These are phyloP conservation scores for Lichtheimia ramosa DNA, from an alignment of 371 early-diverging fungal genomes.

Conservation along the genomic window DNA sequence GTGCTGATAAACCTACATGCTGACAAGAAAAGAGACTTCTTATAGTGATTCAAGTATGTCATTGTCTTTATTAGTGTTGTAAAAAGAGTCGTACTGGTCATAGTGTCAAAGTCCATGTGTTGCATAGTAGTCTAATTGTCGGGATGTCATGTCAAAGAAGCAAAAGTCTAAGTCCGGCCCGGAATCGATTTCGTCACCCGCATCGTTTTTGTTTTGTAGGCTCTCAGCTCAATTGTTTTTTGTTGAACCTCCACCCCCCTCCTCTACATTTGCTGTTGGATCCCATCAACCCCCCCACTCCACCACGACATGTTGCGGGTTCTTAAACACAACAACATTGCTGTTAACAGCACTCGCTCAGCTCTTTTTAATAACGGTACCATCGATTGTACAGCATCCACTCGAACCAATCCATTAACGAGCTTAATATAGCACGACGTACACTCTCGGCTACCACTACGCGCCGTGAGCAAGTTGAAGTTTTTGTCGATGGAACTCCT, in stretches of 20 bases:
- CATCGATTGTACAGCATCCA: slow-evolving; percentile 6
- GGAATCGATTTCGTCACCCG: slow-evolving; percentile 1
- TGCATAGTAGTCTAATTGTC: too few relatives aligned
- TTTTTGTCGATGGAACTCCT: slow-evolving; percentile 90
- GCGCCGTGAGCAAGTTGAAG: slow-evolving; percentile 70
- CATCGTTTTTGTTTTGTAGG: background rate
- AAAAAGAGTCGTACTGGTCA: too few relatives aligned
- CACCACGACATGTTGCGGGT: slow-evolving; percentile 50
- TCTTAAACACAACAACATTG: slow-evolving; percentile 47
- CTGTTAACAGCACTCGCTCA: slow-evolving; percentile 36
- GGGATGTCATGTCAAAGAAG: too few relatives aligned
- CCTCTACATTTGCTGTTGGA: slow-evolving; percentile 3
- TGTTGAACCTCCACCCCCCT: slow-evolving; percentile 3
- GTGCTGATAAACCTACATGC: too few relatives aligned
- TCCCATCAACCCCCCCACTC: slow-evolving; percentile 14
- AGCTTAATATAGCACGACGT: slow-evolving; percentile 24
- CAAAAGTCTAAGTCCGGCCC: slow-evolving; percentile 1
- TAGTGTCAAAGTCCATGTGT: too few relatives aligned
- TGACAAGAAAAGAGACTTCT: too few relatives aligned
- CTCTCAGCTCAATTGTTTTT: background rate
- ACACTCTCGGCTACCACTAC: slow-evolving; percentile 55
- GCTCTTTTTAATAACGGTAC: slow-evolving; percentile 46
- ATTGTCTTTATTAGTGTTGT: too few relatives aligned
- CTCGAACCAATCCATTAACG: background rate
- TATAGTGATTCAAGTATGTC: too few relatives aligned